Evolutionary conservation across 352 stramenopile genomes (phyloP), one percentile per base, ranked within the genome.

Genomic region (Pythium plurisporium): DNA sequence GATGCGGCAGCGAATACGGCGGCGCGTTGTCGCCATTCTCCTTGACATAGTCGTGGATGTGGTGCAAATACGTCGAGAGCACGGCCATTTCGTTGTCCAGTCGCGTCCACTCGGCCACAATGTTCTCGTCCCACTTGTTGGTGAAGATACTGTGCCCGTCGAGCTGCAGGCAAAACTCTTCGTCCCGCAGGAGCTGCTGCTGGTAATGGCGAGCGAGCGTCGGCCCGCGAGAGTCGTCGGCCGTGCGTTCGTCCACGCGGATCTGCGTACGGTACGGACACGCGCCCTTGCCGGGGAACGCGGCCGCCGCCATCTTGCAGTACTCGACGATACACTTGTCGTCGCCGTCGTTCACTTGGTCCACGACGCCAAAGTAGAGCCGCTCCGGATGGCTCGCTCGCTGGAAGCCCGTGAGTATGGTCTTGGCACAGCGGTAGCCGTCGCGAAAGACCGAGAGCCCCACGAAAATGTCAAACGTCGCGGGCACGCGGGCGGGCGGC

Each of bases 131-230:
- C 85, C 85, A 94, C 8, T 74, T 59, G 64, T 91, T 92, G 22
- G 85, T 92, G 50, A 94, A 94, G 62, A 94, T 87, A 36, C 76
- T 89, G 69, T 94, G 85, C 5, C 80, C 80, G 31, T 94, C 85
- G 5, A 94, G 68, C 54, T 92, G 82, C 25, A 94, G 75, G 64
- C 84, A 94, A 41, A 94, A 94, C 54, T 91, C 85, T 38, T 94
- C 77, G 37, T 87, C 49, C 29, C 65, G 58, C 3, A 94, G 59
- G 5, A 94, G 74, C 49, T 91, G 81, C 51, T 94, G 84, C 62
- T 94, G 84, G 47, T 82, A 80, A 65, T 89, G 69, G n/a, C 84
- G 80, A 44, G 84, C 84, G 8, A 90, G 67, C 47, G 84, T 94
- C 15, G 82, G 82, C 4, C 84, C 84, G 15, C 82, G 74, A 50